phyloP scores from a whole-genome alignment of 129 eudicot species.

The Silybum marianum region DNA sequence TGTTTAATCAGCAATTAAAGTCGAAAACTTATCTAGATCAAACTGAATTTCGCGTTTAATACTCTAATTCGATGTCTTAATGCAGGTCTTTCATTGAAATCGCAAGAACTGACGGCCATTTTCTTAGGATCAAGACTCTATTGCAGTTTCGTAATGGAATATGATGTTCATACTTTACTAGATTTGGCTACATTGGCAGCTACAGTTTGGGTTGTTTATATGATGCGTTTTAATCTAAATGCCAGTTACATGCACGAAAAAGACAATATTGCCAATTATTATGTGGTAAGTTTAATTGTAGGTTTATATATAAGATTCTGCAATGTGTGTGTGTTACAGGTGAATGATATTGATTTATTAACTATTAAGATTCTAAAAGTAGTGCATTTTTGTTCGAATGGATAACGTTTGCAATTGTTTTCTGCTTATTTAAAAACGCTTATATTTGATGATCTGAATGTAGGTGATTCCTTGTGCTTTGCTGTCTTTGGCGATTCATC shows the following conservation, averaged over 20 bases:
- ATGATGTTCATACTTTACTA: constrained; percentile 58
- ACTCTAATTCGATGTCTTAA: background rate
- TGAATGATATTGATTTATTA: too few species aligned
- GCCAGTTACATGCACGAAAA: constrained; percentile 53
- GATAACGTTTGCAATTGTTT: too few species aligned
- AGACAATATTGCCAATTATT: constrained; percentile 46
- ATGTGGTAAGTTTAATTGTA: constrained; percentile 45
- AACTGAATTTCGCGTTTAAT: background rate
- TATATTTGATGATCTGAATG: constrained; percentile 23
- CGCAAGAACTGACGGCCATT: constrained; percentile 46
- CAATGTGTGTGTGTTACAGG: too few species aligned
- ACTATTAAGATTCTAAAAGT: background rate
- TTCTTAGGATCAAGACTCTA: constrained; percentile 45
- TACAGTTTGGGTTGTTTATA: constrained; percentile 64
- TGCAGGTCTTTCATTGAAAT: constrained; percentile 49
- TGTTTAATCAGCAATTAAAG: too few species aligned
- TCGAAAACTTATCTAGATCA: background rate
- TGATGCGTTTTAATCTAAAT: constrained; percentile 56
- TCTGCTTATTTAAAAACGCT: too few species aligned
- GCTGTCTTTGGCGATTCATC: constrained; percentile 74
- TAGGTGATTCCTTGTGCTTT: constrained; percentile 87
- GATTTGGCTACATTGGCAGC: constrained; percentile 56
- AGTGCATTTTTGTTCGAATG: too few species aligned
- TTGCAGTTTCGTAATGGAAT: constrained; percentile 62
- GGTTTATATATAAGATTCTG: too few species aligned